Base-by-base conservation (phyloP, 2,329 filamentous ascomycete genomes). In the Chrysosporium queenslandicum region DNA sequence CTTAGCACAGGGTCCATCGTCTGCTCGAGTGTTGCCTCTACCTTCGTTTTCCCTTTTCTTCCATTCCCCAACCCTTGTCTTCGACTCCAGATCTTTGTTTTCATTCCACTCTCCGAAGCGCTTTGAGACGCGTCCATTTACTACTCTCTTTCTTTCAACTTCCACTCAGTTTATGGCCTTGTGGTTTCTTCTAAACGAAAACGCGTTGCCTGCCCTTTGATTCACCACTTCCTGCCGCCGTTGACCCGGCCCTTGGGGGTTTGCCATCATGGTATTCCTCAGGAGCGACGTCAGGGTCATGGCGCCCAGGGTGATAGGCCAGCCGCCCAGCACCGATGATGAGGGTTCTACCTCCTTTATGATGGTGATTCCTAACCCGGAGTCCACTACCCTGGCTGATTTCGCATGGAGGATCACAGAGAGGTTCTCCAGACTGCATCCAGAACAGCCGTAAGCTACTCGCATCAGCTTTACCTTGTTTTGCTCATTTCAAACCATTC, bases 301-400 rank as follows among this genome's bases (percentile, higher is more conserved):
- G 11, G 34, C 46, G 2, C 46, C 46, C 36, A 23, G 14, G 12
- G 9, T 29, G 14, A 14, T 40, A n/a, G 37, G 37, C 7, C 4
- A 8, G 18, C 3, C 11, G 12, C 6, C 27, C n/a, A 3, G 9
- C n/a, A 11, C 14, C 12, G 7, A n/a, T n/a, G n/a, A 20, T 25
- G 27, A n/a, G 12, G 18, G 37, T 14, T 29, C 11, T 25, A 14
- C 20, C 30, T 49, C 50, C 37, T 68, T 70, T 66, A 66, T 69
- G 41, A 61, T 66, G 29, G 59, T 70, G 16, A 66, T 67, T n/a
- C 59, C 69, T 2, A 62, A 64, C 14, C 67, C 68, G 0, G 67
- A 69, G 39, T 56, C 62, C 2, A 55, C 64, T 1, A 64, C 60
- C 0, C 39, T 71, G 29, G 60, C 59, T 1, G 58, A 62, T 2